These are phyloP conservation scores for Apiospora hydei DNA, from an alignment of 2,329 filamentous ascomycete species.

Conservation along the genomic window DNA sequence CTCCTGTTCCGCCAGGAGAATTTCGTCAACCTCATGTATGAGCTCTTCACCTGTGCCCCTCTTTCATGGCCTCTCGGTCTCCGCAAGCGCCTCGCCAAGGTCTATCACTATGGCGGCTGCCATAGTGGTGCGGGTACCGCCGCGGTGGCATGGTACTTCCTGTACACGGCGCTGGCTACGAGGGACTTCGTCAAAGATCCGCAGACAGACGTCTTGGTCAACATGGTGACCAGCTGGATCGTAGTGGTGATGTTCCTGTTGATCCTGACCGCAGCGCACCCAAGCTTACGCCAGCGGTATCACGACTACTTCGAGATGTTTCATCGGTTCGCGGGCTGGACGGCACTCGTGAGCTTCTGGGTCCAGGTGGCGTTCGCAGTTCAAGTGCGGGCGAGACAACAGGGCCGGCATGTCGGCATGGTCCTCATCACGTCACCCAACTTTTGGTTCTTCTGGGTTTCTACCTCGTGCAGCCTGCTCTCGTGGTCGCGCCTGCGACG, in stretches of 20 bases:
- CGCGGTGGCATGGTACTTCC: conserved; percentile 54
- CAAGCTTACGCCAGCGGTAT: conserved; percentile 54
- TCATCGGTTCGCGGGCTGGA: conserved; percentile 66
- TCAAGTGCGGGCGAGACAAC: conserved; percentile 42
- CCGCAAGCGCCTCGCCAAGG: conserved; percentile 54
- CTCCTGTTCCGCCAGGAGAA: conserved; percentile 44
- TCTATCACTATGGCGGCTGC: conserved; percentile 61
- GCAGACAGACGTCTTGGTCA: not conserved
- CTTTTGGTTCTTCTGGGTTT: conserved; percentile 66
- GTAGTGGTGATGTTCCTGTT: conserved; percentile 47
- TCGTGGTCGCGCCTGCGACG: conserved; percentile 70
- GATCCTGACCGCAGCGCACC: conserved; percentile 59
- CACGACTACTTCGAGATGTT: conserved; percentile 65
- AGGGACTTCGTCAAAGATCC: conserved; percentile 10
- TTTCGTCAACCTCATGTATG: conserved; percentile 55
- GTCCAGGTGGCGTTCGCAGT: conserved; percentile 4
- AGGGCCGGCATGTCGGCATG: conserved; percentile 36
- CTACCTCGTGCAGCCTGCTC: conserved; percentile 63
- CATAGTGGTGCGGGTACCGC: conserved; percentile 59
- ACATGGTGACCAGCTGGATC: conserved; percentile 53
- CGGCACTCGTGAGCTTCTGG: conserved; percentile 59
- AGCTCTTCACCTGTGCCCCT: conserved; percentile 49
- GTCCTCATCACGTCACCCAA: conserved; percentile 49
- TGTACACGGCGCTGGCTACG: conserved; percentile 34
- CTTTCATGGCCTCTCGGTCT: conserved; percentile 52